These are phyloP conservation scores for Mortierella hygrophila DNA, from an alignment of 192 early-diverging fungal genomes.

Conservation along the genomic window DNA sequence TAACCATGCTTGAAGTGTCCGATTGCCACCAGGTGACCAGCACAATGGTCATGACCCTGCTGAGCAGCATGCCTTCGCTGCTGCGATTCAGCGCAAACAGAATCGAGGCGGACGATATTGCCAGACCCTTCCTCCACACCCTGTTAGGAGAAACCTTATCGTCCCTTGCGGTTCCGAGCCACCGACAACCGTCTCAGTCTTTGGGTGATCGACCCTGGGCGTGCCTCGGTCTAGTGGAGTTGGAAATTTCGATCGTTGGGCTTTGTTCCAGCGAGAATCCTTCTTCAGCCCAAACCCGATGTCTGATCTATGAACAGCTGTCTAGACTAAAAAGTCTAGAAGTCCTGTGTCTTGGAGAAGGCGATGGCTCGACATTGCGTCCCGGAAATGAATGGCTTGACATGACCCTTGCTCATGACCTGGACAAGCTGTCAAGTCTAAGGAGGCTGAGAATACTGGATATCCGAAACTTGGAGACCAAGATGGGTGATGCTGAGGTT, in stretches of 20 bases:
- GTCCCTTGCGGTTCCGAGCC: not conserved
- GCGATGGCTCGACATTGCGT: too few relatives aligned
- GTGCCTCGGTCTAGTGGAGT: not conserved
- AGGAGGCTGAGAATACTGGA: not conserved
- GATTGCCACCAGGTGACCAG: slow-evolving; percentile 1
- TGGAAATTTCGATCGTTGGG: not conserved
- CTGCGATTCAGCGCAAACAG: not conserved
- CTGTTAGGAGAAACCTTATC: not conserved
- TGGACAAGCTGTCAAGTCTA: slow-evolving; percentile 1
- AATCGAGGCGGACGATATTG: not conserved
- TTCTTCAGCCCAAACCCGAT: not conserved
- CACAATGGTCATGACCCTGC: not conserved
- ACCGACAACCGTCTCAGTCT: not conserved
- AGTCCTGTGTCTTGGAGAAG: not conserved
- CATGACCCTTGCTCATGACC: not conserved
- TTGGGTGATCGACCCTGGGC: not conserved
- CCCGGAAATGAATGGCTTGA: not conserved
- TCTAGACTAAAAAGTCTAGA: not conserved
- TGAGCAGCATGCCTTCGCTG: slow-evolving; percentile 11
- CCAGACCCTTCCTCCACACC: not conserved
- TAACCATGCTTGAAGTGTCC: slow-evolving; percentile 9
- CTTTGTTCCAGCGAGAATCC: not conserved
- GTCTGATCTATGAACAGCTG: not conserved
- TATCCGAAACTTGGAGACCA: not conserved
- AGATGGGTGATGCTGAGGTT: not conserved